Evolutionary conservation across 192 early-diverging fungal species (phyloP).

Genomic region (Podila clonocystis): DNA sequence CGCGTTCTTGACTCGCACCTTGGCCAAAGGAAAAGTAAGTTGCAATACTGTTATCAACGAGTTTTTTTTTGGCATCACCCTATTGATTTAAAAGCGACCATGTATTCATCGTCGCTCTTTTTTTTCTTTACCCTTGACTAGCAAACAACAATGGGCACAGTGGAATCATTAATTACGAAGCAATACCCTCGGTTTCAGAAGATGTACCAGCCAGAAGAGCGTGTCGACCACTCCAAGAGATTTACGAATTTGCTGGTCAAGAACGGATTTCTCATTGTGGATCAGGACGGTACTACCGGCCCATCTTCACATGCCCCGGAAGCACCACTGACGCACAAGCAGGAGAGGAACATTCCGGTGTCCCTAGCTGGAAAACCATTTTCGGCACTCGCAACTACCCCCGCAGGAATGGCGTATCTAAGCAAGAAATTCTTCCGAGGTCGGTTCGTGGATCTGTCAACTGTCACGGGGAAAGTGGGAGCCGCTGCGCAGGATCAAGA

Average conservation of each 20-base stretch:
- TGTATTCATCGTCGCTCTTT: background rate
- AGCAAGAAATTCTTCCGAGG: background rate
- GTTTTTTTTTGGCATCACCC: background rate
- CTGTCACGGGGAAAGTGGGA: background rate
- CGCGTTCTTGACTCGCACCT: background rate
- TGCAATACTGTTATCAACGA: background rate
- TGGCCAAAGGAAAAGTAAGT: conserved; percentile 10
- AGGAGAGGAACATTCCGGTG: background rate
- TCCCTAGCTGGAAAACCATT: background rate
- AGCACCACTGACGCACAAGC: background rate
- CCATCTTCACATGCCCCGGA: background rate
- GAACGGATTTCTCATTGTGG: background rate
- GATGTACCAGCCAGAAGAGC: conserved; percentile 22
- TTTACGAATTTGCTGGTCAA: conserved; percentile 3
- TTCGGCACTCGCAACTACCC: background rate
- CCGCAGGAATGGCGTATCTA: background rate
- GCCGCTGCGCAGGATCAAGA: background rate
- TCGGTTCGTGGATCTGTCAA: background rate
- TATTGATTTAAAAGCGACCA: background rate
- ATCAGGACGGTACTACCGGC: background rate
- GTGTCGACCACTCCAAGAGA: background rate
- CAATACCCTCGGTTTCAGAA: conserved; percentile 30
- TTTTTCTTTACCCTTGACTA: background rate
- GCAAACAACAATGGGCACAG: background rate
- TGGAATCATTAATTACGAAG: background rate